Percentiles rank a stretch among this genome's conserved stretches.
Conservation (phyloP, 2,329 filamentous ascomycete genomes). For the Nannizziopsis barbatae region DNA sequence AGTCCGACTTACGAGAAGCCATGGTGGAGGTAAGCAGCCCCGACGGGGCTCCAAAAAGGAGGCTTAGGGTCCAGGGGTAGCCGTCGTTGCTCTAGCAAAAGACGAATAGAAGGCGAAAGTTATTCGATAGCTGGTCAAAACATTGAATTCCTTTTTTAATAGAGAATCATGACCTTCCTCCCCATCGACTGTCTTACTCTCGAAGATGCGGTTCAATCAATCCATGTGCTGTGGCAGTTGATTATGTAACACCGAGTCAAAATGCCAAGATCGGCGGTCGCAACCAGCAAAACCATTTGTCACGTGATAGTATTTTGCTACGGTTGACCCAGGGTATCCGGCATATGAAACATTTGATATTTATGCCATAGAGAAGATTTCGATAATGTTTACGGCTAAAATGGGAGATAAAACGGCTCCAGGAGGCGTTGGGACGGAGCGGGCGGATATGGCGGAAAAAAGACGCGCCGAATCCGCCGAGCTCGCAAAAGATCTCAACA, state of each 20-base stretch:
- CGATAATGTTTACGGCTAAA: no score
- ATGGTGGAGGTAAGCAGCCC: conserved; percentile 45
- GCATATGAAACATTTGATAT: no score
- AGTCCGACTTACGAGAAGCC: conserved; percentile 43
- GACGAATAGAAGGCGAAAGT: background rate
- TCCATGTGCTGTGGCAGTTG: background rate
- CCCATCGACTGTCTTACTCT: background rate
- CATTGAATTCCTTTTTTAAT: background rate
- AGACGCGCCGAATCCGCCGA: no score
- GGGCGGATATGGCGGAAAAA: no score
- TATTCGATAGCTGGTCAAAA: background rate
- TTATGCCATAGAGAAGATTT: no score
- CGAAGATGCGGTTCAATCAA: background rate
- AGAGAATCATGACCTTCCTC: background rate
- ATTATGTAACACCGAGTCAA: background rate
- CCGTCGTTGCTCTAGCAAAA: background rate
- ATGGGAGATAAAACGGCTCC: no score
- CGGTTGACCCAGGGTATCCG: no score
- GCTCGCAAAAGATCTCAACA: no score
- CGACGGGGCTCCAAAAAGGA: conserved; percentile 24
- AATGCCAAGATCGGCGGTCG: background rate
- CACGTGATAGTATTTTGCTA: no score
- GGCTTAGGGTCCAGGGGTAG: conserved; percentile 6
- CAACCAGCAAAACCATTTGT: background rate
- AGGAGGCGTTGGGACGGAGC: no score